Percentiles rank a stretch among this genome's conserved stretches.
phyloP scores from a whole-genome alignment of 2,329 filamentous ascomycete species.

The Neocucurbitaria cava region DNA sequence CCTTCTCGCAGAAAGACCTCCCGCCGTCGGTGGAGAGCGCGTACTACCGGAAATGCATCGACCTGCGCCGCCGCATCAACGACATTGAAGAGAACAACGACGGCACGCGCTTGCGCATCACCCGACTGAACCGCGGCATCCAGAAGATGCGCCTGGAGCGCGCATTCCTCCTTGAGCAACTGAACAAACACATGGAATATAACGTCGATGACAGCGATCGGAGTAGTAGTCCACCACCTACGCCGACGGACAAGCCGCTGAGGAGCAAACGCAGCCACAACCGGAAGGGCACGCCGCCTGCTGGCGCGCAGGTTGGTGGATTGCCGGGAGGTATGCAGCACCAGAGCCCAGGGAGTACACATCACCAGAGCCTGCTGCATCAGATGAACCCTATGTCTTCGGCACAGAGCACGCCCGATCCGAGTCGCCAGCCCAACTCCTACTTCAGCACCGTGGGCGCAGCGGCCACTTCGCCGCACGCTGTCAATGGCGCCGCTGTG shows the following conservation, averaged over 20 bases:
- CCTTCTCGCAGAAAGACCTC: constrained; percentile 53
- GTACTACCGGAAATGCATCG: constrained; percentile 95
- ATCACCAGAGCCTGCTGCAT: constrained; percentile 3
- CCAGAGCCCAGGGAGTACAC: background rate
- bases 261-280: constrained; percentile 74
- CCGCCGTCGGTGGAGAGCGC: constrained; percentile 94
- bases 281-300: constrained; percentile 50
- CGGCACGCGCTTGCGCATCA: constrained; percentile 77
- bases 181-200: constrained; percentile 56
- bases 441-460: constrained; percentile 41
- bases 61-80: constrained; percentile 87
- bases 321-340: background rate
- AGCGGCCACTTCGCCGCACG: constrained; percentile 34
- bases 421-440: constrained; percentile 32
- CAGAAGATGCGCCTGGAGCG: constrained; percentile 91
- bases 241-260: constrained; percentile 79
- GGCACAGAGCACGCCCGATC: constrained; percentile 50
- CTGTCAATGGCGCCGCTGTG: constrained; percentile 37
- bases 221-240: constrained; percentile 79
- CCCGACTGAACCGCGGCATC: constrained; percentile 81
- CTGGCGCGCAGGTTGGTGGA: constrained; percentile 9
- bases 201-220: constrained; percentile 71
- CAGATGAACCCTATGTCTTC: constrained; percentile 42
- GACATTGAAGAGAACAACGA: constrained; percentile 95
- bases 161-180: constrained; percentile 63